phyloP scores from a whole-genome alignment of 2,329 filamentous ascomycete genomes.

The Teratosphaeria gauchensis region DNA sequence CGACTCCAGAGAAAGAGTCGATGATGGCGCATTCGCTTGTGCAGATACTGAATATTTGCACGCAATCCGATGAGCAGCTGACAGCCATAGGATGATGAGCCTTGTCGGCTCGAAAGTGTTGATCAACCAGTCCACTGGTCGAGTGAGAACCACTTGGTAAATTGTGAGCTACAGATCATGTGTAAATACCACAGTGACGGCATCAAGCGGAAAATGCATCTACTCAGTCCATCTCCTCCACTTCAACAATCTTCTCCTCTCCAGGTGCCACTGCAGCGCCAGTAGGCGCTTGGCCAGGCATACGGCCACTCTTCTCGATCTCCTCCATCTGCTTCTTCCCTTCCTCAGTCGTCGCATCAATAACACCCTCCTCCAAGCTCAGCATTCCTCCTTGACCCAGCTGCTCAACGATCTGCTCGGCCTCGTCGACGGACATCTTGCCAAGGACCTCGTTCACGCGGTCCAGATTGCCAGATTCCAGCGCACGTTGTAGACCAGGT shows the following conservation, averaged over 20 bases:
- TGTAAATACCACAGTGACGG: too few species aligned
- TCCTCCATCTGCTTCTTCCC: slow-evolving; percentile 27
- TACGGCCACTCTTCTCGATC: slow-evolving; percentile 62
- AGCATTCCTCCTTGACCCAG: slow-evolving; percentile 78
- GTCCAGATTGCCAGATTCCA: slow-evolving; percentile 83
- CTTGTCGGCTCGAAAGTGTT: too few species aligned
- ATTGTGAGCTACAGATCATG: too few species aligned
- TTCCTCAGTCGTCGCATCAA: slow-evolving; percentile 61
- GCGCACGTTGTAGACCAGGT: slow-evolving; percentile 67
- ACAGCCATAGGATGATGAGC: too few species aligned
- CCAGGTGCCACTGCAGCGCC: background rate
- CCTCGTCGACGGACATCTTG: slow-evolving; percentile 79
- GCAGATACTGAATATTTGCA: too few species aligned
- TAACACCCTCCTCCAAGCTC: slow-evolving; percentile 84
- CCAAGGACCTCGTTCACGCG: slow-evolving; percentile 80
- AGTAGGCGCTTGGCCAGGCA: slow-evolving; percentile 39
- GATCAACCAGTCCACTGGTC: too few species aligned
- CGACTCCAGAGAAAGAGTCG: background rate
- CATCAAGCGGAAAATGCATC: background rate
- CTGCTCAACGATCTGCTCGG: slow-evolving; percentile 73
- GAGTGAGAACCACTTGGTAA: too few species aligned
- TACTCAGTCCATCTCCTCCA: slow-evolving; percentile 37
- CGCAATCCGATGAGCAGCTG: too few species aligned
- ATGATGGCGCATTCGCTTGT: too few species aligned
- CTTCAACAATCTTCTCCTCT: slow-evolving; percentile 22